Percentiles rank a stretch among this genome's conserved stretches.
Conservation (phyloP, 2,329 filamentous ascomycete species). For the Acrocalymma vagum region DNA sequence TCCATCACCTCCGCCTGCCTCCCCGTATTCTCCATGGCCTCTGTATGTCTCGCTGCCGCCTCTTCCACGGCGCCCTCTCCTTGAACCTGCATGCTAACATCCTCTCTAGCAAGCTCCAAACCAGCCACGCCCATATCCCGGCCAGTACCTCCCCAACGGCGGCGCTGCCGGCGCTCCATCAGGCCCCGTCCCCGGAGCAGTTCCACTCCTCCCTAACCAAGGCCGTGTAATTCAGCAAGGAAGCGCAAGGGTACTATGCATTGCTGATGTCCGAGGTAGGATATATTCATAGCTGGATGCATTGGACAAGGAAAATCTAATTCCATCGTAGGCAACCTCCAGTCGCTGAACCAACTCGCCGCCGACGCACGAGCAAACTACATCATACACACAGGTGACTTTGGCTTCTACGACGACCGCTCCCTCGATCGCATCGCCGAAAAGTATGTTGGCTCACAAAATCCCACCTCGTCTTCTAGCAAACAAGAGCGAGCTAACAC, state of each 20-base stretch:
- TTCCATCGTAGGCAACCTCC: conserved; percentile 77
- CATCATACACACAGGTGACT: conserved; percentile 98
- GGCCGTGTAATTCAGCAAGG: conserved; percentile 61
- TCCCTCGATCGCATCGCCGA: conserved; percentile 97
- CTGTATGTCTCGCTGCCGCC: conserved; percentile 32
- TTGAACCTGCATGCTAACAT: conserved; percentile 28
- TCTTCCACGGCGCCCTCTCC: conserved; percentile 12
- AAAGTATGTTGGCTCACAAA: conserved; percentile 70
- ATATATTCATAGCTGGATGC: background rate
- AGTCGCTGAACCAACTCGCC: conserved; percentile 94
- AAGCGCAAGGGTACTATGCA: conserved; percentile 58
- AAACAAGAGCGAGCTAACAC: conserved; percentile 21
- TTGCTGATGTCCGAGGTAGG: conserved; percentile 62
- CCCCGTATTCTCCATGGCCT: conserved; percentile 46
- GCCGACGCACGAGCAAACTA: conserved; percentile 94
- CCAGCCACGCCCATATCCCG: conserved; percentile 60
- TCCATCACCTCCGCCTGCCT: conserved; percentile 30
- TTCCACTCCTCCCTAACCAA: conserved; percentile 61
- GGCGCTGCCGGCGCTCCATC: conserved; percentile 49
- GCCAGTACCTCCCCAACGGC: conserved; percentile 58
- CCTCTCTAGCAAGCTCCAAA: conserved; percentile 57
- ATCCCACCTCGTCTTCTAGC: background rate
- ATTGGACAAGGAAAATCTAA: background rate
- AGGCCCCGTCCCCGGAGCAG: conserved; percentile 53
- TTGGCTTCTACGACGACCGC: conserved; percentile 97